Evolutionary conservation across 176 grass and related monocot species (phyloP), one percentile per base, ranked within the genome.

Genomic region (Stipa capillata): DNA sequence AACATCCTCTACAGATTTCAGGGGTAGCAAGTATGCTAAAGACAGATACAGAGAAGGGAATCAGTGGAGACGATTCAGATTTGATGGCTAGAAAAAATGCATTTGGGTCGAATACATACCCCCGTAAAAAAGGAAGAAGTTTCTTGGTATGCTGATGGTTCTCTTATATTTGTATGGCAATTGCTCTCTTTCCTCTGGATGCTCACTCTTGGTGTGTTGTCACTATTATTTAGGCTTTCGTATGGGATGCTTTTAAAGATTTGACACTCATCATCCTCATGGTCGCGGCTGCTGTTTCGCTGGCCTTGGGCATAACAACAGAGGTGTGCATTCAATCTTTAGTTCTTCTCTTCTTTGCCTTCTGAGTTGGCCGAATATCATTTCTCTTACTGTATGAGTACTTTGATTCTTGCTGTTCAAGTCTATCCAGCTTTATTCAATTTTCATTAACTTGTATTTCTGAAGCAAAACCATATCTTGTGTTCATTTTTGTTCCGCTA

Each of bases 221-320:
- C 7, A 18, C 33, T 88, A 31, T 35, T 66, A 23, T 90, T 70
- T 71, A 98, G 96, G 63, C 93, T 69, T 98, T 98, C 3, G 65
- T 98, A 36, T 98, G 92, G 96, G 96, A 98, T 83, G 87, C 96
- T 25, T 98, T 83, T 44, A 89, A 98, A 89, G 96, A 98, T 44
- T 51, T 94, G 72, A 98, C 96, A 21, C 86, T 98, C 35, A 60
- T 98, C 82, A 94, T 98, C 71, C 90, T 98, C n/a, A 98, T 98
- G 90, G 78, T 98, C 3, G 96, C 96, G 48, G 96, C 96, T 62
- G 88, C 87, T 28, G 29, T 94, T 76, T 98, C 96, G 43, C 86
- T 98, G 14, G 85, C 93, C 65, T 90, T 98, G 82, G 96, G 96
- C 81, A 98, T 98, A 79, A 84, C 71, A 54, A 98, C 96, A 37